These are phyloP conservation scores for Teunomyces gatunensis DNA, from an alignment of 805 yeast genomes.

Conservation along the genomic window DNA sequence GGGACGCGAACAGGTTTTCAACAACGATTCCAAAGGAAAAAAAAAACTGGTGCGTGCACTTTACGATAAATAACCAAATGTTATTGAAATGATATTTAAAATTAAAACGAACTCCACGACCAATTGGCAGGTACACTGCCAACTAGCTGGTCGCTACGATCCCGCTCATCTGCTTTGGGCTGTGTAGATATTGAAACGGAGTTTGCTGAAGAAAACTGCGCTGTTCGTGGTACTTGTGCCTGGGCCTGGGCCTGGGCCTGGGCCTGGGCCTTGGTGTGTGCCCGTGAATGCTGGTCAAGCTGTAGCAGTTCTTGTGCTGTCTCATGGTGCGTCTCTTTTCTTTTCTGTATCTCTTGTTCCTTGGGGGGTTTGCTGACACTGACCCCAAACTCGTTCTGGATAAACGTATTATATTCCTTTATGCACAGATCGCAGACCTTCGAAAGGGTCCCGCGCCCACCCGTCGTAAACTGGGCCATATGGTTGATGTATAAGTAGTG, in stretches of 20 bases:
- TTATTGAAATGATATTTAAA: no score
- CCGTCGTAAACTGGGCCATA: slow-evolving; percentile 63
- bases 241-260: neutral
- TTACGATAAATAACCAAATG: neutral
- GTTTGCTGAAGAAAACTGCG: neutral
- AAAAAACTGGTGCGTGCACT: neutral
- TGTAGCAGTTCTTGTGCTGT: neutral
- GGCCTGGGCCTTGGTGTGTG: neutral
- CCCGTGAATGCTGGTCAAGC: neutral
- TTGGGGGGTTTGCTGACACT: slow-evolving; percentile 6
- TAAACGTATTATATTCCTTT: slow-evolving; percentile 54
- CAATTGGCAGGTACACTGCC: slow-evolving; percentile 70
- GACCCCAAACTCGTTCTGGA: slow-evolving; percentile 40
- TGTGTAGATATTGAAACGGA: neutral
- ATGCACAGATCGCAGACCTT: slow-evolving; percentile 72
- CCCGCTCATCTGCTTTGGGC: neutral
- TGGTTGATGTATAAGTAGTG: slow-evolving; percentile 55
- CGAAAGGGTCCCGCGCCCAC: slow-evolving; percentile 62
- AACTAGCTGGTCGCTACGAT: slow-evolving; percentile 40
- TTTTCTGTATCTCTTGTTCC: neutral
- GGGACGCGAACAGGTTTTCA: neutral
- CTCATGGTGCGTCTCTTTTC: neutral
- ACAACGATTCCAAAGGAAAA: neutral
- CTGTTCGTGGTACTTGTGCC: neutral
- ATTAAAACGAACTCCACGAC: slow-evolving; percentile 73